Conservation (phyloP, 2,329 filamentous ascomycete species). For the Lachnellula arida region DNA sequence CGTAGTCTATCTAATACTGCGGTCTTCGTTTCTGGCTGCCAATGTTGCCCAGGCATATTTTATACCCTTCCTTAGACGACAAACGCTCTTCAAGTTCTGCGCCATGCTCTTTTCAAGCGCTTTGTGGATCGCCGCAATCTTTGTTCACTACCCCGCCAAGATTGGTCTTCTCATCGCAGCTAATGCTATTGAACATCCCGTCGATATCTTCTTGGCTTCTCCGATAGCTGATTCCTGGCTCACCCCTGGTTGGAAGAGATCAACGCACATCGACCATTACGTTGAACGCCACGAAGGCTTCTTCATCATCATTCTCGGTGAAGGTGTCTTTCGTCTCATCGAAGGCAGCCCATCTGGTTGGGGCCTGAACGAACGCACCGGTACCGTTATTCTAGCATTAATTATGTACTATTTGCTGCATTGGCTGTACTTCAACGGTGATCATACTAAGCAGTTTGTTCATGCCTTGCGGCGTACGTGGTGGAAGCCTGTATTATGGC, state of each 20-base stretch:
- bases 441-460: slow-evolving; percentile 14
- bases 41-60: slow-evolving; percentile 5
- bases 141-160: slow-evolving; percentile 8
- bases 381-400: slow-evolving; percentile 10
- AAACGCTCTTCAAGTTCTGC: slow-evolving; percentile 6
- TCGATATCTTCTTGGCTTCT: slow-evolving; percentile 11
- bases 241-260: slow-evolving; percentile 9
- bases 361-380: slow-evolving; percentile 10
- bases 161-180: slow-evolving; percentile 10
- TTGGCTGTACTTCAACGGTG: slow-evolving; percentile 21
- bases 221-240: slow-evolving; percentile 8
- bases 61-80: slow-evolving; percentile 11
- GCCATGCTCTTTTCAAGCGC: not conserved
- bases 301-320: slow-evolving; percentile 20
- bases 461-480: slow-evolving; percentile 18
- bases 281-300: slow-evolving; percentile 17
- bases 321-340: slow-evolving; percentile 18
- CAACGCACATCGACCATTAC: slow-evolving; percentile 8
- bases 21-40: slow-evolving; percentile 12
- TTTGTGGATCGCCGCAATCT: slow-evolving; percentile 16
- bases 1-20: slow-evolving; percentile 10
- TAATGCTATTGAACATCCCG: slow-evolving; percentile 15
- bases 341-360: slow-evolving; percentile 15
- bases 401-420: slow-evolving; percentile 17
- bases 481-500: slow-evolving; percentile 18